Conservation (phyloP, 129 eudicot genomes). For the Mikania micrantha region DNA sequence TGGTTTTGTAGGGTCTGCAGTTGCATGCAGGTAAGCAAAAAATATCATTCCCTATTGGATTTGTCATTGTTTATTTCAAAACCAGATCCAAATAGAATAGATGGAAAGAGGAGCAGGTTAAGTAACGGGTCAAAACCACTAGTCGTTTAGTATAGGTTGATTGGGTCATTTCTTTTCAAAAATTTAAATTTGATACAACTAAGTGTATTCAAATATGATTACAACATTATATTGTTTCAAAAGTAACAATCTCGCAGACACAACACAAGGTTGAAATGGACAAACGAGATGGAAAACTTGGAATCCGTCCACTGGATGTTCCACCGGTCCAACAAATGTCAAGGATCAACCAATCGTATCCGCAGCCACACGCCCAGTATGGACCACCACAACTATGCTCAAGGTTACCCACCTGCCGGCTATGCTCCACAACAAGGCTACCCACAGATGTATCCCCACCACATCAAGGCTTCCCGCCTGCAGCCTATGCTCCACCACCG, state of each 20-base stretch:
- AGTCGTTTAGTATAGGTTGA: neutral
- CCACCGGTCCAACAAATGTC: slow-evolving; percentile 89
- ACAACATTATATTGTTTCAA: neutral
- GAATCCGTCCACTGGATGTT: slow-evolving; percentile 59
- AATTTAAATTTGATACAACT: neutral
- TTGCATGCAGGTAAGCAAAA: slow-evolving; percentile 80
- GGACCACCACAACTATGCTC: slow-evolving; percentile 36
- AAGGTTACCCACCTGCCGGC: slow-evolving; percentile 26
- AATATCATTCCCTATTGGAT: neutral
- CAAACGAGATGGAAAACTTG: slow-evolving; percentile 85
- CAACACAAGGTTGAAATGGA: slow-evolving; percentile 98
- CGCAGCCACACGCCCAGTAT: slow-evolving; percentile 17
- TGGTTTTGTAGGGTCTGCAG: slow-evolving; percentile 72
- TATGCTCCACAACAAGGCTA: slow-evolving; percentile 36
- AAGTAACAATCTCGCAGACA: slow-evolving; percentile 42
- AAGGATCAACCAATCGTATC: slow-evolving; percentile 68
- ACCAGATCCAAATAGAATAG: neutral
- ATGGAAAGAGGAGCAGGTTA: neutral
- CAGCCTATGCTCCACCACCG: slow-evolving; percentile 9
- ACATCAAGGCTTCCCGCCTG: slow-evolving; percentile 26
- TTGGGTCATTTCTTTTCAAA: neutral
- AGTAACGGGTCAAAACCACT: neutral
- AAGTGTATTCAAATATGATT: neutral
- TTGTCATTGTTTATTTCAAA: neutral
- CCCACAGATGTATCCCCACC: slow-evolving; percentile 40